Evolutionary conservation across 805 yeast genomes (phyloP).

Genomic region (Cyberlindnera mississippiensis): DNA sequence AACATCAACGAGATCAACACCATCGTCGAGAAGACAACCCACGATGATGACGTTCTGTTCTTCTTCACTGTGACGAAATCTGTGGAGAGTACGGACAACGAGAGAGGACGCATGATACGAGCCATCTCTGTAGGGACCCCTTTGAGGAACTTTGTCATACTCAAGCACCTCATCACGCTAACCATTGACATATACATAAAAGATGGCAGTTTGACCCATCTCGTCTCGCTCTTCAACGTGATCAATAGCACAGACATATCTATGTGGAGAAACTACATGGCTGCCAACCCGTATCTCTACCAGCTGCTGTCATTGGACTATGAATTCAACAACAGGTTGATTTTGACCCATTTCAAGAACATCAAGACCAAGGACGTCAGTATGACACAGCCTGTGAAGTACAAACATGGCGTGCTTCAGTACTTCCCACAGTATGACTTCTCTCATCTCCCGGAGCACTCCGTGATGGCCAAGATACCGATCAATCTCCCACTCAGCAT

Average conservation of each 20-base stretch:
- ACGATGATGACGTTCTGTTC: conserved; percentile 39
- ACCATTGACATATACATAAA: conserved; percentile 38
- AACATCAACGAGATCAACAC: conserved; percentile 18
- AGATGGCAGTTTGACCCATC: conserved; percentile 18
- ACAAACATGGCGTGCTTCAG: conserved; percentile 23
- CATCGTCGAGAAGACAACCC: conserved; percentile 19
- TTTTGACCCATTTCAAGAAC: conserved; percentile 22
- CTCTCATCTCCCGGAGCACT: conserved; percentile 26
- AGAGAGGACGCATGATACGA: conserved; percentile 58
- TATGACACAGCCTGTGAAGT: conserved; percentile 15
- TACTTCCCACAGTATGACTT: conserved; percentile 30
- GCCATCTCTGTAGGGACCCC: conserved; percentile 57
- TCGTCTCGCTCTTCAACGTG: conserved; percentile 21
- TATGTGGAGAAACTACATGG: conserved; percentile 19
- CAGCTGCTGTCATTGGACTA: conserved; percentile 19
- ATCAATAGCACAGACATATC: conserved; percentile 23
- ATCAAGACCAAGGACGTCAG: conserved; percentile 16
- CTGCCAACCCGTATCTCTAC: conserved; percentile 14
- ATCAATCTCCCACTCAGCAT: conserved; percentile 25
- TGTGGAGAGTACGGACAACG: conserved; percentile 33
- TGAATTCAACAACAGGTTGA: conserved; percentile 19
- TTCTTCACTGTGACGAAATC: conserved; percentile 56
- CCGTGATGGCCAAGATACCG: conserved; percentile 33
- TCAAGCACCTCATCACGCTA: conserved; percentile 54
- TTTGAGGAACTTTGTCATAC: conserved; percentile 47